phyloP scores from a whole-genome alignment of 805 yeast species.

The Geotrichum ghanense region DNA sequence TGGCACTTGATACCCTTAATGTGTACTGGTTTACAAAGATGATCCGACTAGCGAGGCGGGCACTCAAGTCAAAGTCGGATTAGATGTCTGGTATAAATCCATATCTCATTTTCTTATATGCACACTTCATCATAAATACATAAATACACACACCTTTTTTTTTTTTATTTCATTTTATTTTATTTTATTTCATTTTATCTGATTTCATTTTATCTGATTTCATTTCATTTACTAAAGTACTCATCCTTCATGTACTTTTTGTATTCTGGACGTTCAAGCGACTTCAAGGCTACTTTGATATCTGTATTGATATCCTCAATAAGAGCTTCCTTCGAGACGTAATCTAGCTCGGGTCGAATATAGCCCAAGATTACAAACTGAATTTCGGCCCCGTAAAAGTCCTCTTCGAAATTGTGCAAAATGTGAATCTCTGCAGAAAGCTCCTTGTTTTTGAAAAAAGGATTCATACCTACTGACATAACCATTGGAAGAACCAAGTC shows the following conservation, averaged over 20 bases:
- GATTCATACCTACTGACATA: conserved; percentile 93
- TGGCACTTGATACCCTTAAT: conserved; percentile 56
- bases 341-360: conserved; percentile 82
- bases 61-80: no score
- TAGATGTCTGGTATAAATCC: no score
- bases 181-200: neutral
- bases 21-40: conserved; percentile 82
- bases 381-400: conserved; percentile 77
- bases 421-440: conserved; percentile 85
- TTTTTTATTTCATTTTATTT: no score
- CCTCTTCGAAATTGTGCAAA: conserved; percentile 52
- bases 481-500: conserved; percentile 68
- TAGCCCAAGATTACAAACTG: conserved; percentile 70
- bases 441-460: conserved; percentile 68
- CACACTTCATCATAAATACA: no score
- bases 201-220: neutral
- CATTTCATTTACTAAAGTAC: conserved; percentile 14
- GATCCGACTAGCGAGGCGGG: conserved; percentile 60
- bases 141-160: no score
- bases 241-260: conserved; percentile 19
- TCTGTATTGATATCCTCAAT: conserved; percentile 77
- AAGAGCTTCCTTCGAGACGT: conserved; percentile 72
- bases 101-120: no score
- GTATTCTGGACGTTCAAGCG: conserved; percentile 36
- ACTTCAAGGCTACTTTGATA: conserved; percentile 50